phyloP scores from a whole-genome alignment of 2,329 filamentous ascomycete genomes.

The Fusarium sp. region DNA sequence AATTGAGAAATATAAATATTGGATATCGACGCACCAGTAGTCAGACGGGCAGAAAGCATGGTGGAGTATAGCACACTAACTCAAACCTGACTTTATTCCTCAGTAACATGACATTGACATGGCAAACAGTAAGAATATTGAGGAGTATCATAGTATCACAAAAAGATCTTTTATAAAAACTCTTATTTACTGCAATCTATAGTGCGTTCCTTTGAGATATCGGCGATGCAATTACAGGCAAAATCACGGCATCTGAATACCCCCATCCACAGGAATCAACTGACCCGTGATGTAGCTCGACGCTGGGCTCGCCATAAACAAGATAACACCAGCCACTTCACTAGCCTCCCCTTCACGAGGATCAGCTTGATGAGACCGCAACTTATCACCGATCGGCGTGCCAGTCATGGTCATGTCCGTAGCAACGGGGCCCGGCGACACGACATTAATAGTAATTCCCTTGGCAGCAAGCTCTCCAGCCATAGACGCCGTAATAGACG shows the following conservation, averaged over 20 bases:
- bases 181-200: too few relatives aligned
- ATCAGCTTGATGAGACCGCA: conserved; percentile 16
- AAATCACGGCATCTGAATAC: conserved; percentile 12
- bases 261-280: conserved; percentile 21
- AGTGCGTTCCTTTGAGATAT: too few relatives aligned
- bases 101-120: too few relatives aligned
- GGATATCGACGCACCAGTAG: too few relatives aligned
- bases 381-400: not conserved
- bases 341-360: conserved; percentile 5
- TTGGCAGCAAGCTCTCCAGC: conserved; percentile 13
- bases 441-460: conserved; percentile 14
- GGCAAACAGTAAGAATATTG: too few relatives aligned
- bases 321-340: conserved; percentile 11
- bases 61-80: too few relatives aligned
- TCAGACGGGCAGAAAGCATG: too few relatives aligned
- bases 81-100: too few relatives aligned
- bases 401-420: conserved; percentile 23
- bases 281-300: conserved; percentile 26
- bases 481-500: conserved; percentile 6
- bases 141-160: too few relatives aligned
- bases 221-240: too few relatives aligned
- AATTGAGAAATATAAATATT: too few relatives aligned
- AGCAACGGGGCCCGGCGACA: conserved; percentile 15
- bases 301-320: conserved; percentile 13
- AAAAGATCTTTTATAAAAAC: too few relatives aligned